These are phyloP conservation scores for Ulota crispa DNA, from an alignment of 225 moss, liverwort and hornwort species.

Conservation along the genomic window DNA sequence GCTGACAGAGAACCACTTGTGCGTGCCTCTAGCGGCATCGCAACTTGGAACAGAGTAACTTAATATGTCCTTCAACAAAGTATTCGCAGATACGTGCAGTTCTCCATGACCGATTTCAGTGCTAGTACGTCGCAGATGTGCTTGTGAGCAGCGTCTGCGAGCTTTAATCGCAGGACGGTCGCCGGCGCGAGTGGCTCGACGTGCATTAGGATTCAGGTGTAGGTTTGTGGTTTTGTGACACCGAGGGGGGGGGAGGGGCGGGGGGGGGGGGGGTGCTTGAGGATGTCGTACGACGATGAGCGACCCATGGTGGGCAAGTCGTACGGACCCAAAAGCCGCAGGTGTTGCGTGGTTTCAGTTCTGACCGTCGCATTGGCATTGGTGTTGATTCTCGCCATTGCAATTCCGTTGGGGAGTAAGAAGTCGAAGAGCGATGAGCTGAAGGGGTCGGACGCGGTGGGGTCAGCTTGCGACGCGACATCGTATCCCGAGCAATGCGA, in stretches of 20 bases:
- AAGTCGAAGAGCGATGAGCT: neutral
- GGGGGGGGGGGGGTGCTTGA: neutral
- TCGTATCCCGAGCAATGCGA: slow-evolving; percentile 41
- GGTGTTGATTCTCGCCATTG: slow-evolving; percentile 37
- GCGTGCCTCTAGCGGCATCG: slow-evolving; percentile 6
- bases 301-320: slow-evolving; percentile 38
- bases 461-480: slow-evolving; percentile 43
- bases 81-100: neutral
- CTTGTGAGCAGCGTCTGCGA: slow-evolving; percentile 27
- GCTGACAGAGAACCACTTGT: neutral
- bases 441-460: neutral
- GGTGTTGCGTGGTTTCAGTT: slow-evolving; percentile 31
- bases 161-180: neutral
- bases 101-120: too few species aligned
- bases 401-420: slow-evolving; percentile 38
- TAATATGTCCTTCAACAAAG: neutral
- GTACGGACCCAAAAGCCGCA: slow-evolving; percentile 31
- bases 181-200: neutral
- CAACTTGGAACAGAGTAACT: neutral
- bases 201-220: too few species aligned
- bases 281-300: slow-evolving; percentile 46
- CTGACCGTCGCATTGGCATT: slow-evolving; percentile 29
- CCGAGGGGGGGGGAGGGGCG: too few species aligned
- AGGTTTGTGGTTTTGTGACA: neutral
- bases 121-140: neutral